Evolutionary conservation across 2,329 filamentous ascomycete genomes (phyloP).

Genomic region (Akanthomyces uredinophilus): DNA sequence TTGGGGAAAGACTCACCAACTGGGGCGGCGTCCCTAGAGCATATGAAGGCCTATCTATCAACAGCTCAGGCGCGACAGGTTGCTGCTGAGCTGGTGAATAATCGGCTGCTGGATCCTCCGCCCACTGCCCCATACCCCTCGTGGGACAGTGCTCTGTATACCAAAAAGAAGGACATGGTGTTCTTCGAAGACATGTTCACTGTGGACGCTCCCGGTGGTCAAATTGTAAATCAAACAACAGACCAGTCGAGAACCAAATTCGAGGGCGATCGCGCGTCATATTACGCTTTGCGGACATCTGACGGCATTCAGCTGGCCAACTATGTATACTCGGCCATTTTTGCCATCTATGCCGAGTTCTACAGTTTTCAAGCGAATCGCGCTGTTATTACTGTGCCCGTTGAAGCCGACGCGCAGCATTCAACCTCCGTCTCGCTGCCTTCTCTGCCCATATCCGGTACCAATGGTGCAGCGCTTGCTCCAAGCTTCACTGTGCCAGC

Average conservation of each 20-base stretch:
- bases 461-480: background rate
- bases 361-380: background rate
- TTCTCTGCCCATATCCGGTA: background rate
- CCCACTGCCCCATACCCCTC: background rate
- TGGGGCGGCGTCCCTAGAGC: background rate
- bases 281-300: slow-evolving; percentile 8
- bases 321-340: slow-evolving; percentile 12
- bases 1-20: background rate
- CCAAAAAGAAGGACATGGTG: background rate
- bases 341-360: slow-evolving; percentile 2
- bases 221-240: background rate
- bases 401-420: background rate
- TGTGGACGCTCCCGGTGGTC: background rate
- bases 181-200: slow-evolving; percentile 13
- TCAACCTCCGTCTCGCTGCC: background rate
- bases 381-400: slow-evolving; percentile 5
- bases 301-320: slow-evolving; percentile 9
- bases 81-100: slow-evolving; percentile 5
- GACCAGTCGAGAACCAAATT: slow-evolving; percentile 8
- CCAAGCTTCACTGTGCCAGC: slow-evolving; percentile 10
- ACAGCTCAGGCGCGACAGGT: slow-evolving; percentile 3
- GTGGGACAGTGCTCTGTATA: background rate
- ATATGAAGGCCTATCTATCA: background rate
- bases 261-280: slow-evolving; percentile 7
- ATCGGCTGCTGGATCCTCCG: slow-evolving; percentile 9